phyloP scores from a whole-genome alignment of 2,329 filamentous ascomycete species.

The Paraconiothyrium brasiliense region DNA sequence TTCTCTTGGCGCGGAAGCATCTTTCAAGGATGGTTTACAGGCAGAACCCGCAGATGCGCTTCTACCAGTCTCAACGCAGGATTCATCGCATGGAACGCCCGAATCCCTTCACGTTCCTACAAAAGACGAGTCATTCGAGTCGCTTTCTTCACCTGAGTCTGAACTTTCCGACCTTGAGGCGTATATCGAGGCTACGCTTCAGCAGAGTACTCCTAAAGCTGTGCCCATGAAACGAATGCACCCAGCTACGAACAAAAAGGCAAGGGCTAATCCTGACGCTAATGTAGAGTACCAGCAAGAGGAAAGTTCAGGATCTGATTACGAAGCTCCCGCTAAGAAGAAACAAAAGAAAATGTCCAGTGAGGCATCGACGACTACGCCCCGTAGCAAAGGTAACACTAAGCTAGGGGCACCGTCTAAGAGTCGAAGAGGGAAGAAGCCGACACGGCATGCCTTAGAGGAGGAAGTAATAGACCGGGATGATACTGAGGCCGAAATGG shows the following conservation, averaged over 20 bases:
- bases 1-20: neutral
- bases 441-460: neutral
- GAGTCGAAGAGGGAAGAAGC: neutral
- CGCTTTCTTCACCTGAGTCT: neutral
- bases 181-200: neutral
- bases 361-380: neutral
- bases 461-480: neutral
- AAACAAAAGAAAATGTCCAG: conserved; percentile 11
- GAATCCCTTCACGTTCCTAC: neutral
- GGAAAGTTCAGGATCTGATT: conserved; percentile 18
- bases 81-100: neutral
- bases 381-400: neutral
- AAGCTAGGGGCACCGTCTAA: neutral
- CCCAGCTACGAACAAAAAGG: neutral
- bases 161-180: neutral
- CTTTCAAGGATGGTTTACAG: neutral
- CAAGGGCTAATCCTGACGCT: neutral
- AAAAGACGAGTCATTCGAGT: neutral
- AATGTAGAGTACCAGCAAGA: neutral
- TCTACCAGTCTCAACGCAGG: neutral
- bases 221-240: neutral
- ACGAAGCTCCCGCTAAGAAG: conserved; percentile 17
- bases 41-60: neutral
- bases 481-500: neutral
- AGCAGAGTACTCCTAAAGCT: neutral